A percentile compares a stretch with the other conserved stretches of the same genome.
These are phyloP conservation scores for Pneumocystis jirovecii DNA, from an alignment of 1,139 yeast species.

Conservation along the genomic window DNA sequence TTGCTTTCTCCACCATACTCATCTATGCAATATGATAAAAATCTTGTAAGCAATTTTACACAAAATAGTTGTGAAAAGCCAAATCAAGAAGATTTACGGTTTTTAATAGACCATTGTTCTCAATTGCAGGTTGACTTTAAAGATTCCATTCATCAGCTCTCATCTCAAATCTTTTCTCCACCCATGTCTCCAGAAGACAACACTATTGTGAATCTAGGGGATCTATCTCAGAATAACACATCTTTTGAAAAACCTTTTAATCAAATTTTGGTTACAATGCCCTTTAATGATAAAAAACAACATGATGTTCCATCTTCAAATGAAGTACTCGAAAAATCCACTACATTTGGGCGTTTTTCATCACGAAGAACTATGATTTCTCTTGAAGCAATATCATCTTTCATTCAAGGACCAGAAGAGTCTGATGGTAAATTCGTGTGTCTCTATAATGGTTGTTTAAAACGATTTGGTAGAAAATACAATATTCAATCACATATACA, in stretches of 20 bases:
- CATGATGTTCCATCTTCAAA: background rate
- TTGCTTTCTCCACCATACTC: background rate
- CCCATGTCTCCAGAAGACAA: background rate
- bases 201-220: background rate
- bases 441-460: constrained; percentile 63
- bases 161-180: background rate
- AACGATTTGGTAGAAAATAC: constrained; percentile 73
- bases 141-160: background rate
- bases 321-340: background rate
- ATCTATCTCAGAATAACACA: background rate
- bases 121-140: background rate
- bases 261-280: background rate
- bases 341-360: constrained; percentile 1
- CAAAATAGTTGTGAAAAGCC: background rate
- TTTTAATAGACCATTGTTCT: background rate
- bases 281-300: background rate
- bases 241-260: background rate
- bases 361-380: constrained; percentile 11
- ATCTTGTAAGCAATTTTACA: background rate
- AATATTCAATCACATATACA: constrained; percentile 95
- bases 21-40: background rate
- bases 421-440: constrained; percentile 53
- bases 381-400: constrained; percentile 13
- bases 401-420: constrained; percentile 47
- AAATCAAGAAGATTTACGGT: background rate